Evolutionary conservation across 2,329 filamentous ascomycete genomes (phyloP), one percentile per base, ranked within the genome.

Genomic region (Atkinsonella hypoxylon): DNA sequence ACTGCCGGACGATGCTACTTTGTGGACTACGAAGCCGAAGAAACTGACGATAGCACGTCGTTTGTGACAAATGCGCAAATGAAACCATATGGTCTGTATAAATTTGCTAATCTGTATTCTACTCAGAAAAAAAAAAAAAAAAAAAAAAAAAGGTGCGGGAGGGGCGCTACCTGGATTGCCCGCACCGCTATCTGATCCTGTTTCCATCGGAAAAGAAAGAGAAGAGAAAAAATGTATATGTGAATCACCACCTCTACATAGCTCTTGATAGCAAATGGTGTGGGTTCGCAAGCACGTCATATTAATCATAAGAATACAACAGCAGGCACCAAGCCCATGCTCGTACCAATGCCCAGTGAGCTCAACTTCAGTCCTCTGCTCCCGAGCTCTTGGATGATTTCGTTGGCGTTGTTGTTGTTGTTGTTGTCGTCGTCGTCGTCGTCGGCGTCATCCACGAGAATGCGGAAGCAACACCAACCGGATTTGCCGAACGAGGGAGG

Each of bases 391-490:
- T 67, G 34, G 61, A 45, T 39, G 62, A 44, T 44, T 73, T 67
- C 47, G 62, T 62, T n/a, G 2, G 20, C 20, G 20, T 22, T 5
- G 20, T 91, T 73, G 96, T 83, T 90, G 62, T 63, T 5, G 20
- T 22, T 5, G 20, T 91, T 73, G 96, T 83, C 90, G 62, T 63
- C 17, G 66, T 57, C 40, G 75, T 68, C 45, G 62, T 63, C 17
- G 66, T 57, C 40, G 75, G 68, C 45, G 86, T 91, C 73, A 96
- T 83, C 90, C 90, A 97, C 12, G 87, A 84, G 70, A 97, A 97
- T 2, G 91, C 91, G 52, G 88, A 93, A 13, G 87, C 91, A n/a
- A 87, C 87, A 9, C 91, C 91, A 17, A 95, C 79, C 0, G 93
- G 91, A 62, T 97, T 97, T 32, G 81, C 74, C 7, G 81, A 76